A percentile compares a stretch with the other conserved stretches of the same genome.
phyloP scores from a whole-genome alignment of 331 rosid genomes.

The Spiraea crenata region DNA sequence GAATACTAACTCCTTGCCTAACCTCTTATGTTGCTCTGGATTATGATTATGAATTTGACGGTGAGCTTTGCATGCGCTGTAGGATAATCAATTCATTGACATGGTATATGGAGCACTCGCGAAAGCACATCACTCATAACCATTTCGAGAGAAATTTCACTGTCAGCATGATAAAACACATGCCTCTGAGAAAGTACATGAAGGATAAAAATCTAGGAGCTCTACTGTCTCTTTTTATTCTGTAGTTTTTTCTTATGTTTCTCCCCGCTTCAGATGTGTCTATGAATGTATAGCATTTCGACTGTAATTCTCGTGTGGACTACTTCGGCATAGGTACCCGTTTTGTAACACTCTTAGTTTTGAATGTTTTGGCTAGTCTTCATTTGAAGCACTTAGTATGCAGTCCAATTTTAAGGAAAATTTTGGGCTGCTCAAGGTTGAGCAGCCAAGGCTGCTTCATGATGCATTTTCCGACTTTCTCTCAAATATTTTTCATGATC shows the following conservation, averaged over 20 bases:
- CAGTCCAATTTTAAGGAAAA: too few species aligned
- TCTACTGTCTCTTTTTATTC: background rate
- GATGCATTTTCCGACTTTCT: too few species aligned
- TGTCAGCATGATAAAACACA: background rate
- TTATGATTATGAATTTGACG: background rate
- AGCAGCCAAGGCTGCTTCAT: too few species aligned
- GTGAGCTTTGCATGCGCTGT: slow-evolving; percentile 2
- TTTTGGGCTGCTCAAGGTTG: too few species aligned
- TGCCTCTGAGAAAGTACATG: background rate
- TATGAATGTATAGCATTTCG: slow-evolving; percentile 7
- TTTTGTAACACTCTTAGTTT: background rate
- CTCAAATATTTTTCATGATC: too few species aligned
- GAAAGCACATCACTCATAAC: slow-evolving; percentile 48
- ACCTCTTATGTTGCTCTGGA: background rate
- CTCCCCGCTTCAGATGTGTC: background rate
- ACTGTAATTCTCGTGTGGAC: background rate
- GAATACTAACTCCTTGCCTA: background rate
- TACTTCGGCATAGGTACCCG: background rate
- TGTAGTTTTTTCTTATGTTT: background rate
- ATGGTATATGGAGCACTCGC: slow-evolving; percentile 59
- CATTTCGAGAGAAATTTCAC: background rate
- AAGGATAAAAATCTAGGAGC: background rate
- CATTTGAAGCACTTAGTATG: too few species aligned
- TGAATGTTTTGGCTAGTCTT: background rate
- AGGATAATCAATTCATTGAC: slow-evolving; percentile 89